Base-by-base conservation (phyloP, 108 stramenopile genomes). In the Parietichytrium sp. region DNA sequence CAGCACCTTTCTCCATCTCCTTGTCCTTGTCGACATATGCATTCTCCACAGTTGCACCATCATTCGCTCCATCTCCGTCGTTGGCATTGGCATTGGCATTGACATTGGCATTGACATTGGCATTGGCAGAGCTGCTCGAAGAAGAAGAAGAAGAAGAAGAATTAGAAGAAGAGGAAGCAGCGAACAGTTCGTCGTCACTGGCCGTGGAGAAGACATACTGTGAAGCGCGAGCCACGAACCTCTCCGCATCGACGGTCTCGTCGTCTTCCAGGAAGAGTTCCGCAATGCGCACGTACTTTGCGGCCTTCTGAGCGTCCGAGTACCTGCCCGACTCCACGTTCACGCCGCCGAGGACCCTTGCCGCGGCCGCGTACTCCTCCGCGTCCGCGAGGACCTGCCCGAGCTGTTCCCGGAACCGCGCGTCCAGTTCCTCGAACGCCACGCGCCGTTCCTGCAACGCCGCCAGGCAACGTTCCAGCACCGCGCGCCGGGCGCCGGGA, bases 181-280 rank as follows among this genome's bases (percentile, higher is more conserved):
- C 10, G 3, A 47, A 4, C 23, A 25, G 16, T 42, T 27, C 20
- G 55, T 55, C 3, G 29, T 29, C 4, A 16, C 36, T 50, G 25
- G 18, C 27, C 15, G 78, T 81, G 38, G 26, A 29, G 31, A 52
- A 49, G 49, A 87, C 82, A n/a, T 54, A 48, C 33, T 26, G 54
- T 1, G 47, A 30, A 4, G 84, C 86, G 18, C 51, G 81, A 49
- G 47, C 82, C 47, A 84, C 61, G 27, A 78, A 84, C 20, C 31
- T 12, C 80, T 87, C 86, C 27, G 86, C 86, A 4, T 84, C 86
- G 12, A 83, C 79, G 4, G 84, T 30, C 80, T 79, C 52, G 81
- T 85, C 86, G n/a, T 47, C 84, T 72, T 54, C 82, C 45, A 86
- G 54, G 49, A 55, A 86, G 10, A 83, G 53, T 79, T 86, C 83